phyloP scores from a whole-genome alignment of 768 basidiomycete species.

The Daedaleopsis sinensis region DNA sequence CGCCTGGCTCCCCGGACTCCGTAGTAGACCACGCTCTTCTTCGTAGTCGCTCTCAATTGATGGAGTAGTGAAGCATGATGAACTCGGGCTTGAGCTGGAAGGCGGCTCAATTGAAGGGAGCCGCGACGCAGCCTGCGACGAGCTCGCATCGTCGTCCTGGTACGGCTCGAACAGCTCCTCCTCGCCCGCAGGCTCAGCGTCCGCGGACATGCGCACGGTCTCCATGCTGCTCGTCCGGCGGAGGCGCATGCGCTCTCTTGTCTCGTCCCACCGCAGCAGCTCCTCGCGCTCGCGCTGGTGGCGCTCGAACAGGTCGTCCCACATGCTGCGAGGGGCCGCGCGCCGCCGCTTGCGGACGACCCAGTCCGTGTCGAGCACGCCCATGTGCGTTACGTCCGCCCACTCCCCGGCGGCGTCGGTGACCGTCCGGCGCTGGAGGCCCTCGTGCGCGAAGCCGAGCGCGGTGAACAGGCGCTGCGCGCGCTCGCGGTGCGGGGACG shows the following conservation, averaged over 20 bases:
- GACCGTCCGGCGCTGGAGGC: constrained; percentile 58
- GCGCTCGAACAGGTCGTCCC: constrained; percentile 31
- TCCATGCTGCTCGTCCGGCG: constrained; percentile 21
- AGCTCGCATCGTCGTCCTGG: neutral
- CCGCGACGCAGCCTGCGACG: too few relatives aligned
- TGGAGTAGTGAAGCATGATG: too few relatives aligned
- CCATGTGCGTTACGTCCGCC: constrained; percentile 28
- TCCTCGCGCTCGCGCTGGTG: constrained; percentile 30
- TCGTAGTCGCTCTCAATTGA: too few relatives aligned
- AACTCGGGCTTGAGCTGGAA: too few relatives aligned
- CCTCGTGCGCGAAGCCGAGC: constrained; percentile 64
- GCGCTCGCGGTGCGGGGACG: constrained; percentile 45
- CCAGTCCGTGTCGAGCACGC: constrained; percentile 31
- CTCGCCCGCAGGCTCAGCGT: neutral
- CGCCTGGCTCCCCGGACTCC: too few relatives aligned
- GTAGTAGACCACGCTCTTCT: too few relatives aligned
- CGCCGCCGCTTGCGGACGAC: constrained; percentile 6
- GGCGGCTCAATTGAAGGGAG: too few relatives aligned
- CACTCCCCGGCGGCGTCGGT: constrained; percentile 42
- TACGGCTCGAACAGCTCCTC: neutral
- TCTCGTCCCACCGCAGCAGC: constrained; percentile 26
- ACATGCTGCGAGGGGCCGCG: constrained; percentile 13
- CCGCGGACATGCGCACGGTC: constrained; percentile 12
- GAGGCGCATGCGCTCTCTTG: neutral
- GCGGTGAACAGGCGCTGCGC: constrained; percentile 52